Conservation (phyloP, 2,329 filamentous ascomycete genomes). For the Fusarium lateritium region DNA sequence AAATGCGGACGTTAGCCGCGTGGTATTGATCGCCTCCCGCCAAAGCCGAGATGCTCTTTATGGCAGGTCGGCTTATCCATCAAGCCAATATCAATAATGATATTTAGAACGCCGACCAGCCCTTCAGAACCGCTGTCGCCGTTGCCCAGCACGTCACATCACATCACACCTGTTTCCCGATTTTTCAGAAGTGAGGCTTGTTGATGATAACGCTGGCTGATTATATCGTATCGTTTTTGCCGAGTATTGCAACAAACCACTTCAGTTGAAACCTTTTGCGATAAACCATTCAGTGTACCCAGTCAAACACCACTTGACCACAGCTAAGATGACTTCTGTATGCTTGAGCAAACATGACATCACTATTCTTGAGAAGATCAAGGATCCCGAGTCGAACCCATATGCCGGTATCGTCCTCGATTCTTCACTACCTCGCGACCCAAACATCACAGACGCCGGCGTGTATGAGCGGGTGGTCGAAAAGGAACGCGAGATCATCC, state of each 20-base stretch:
- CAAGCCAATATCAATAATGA: constrained; percentile 21
- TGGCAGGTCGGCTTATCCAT: constrained; percentile 31
- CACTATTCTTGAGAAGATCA: constrained; percentile 76
- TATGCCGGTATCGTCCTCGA: constrained; percentile 69
- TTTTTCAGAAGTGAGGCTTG: constrained; percentile 17
- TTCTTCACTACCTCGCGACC: constrained; percentile 68
- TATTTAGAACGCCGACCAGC: constrained; percentile 35
- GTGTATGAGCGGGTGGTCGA: constrained; percentile 67
- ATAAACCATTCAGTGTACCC: constrained; percentile 5
- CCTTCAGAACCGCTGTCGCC: constrained; percentile 15
- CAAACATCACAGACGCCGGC: constrained; percentile 65
- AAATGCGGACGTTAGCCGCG: constrained; percentile 28
- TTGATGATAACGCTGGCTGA: constrained; percentile 1
- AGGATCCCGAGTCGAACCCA: constrained; percentile 75
- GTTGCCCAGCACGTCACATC: constrained; percentile 24
- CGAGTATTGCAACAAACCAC: constrained; percentile 5
- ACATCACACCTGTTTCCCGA: constrained; percentile 12
- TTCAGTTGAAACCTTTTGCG: constrained; percentile 4
- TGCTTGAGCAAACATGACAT: constrained; percentile 71
- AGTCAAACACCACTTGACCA: constrained; percentile 15
- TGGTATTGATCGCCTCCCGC: constrained; percentile 22
- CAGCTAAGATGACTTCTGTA: constrained; percentile 61
- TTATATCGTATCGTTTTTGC: constrained; percentile 6
- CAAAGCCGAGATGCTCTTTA: constrained; percentile 40
- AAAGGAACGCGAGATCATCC: constrained; percentile 68